Evolutionary conservation across 805 yeast species (phyloP).

Genomic region (Candida loeiensis): DNA sequence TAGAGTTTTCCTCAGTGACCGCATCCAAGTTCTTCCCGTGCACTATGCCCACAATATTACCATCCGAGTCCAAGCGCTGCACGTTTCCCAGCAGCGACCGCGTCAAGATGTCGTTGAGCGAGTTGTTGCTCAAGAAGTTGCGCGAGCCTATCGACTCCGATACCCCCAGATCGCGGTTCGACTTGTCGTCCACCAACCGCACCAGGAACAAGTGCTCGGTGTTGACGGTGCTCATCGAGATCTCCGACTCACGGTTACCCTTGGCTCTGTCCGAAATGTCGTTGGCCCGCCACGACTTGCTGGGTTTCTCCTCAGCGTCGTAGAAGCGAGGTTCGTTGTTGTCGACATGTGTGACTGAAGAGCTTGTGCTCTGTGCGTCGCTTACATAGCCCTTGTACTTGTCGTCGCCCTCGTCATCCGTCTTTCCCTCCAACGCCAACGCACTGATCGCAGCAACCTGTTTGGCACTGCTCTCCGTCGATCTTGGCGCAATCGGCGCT

Average conservation of each 20-base stretch:
- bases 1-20: slow-evolving; percentile 29
- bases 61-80: slow-evolving; percentile 44
- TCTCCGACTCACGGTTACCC: slow-evolving; percentile 63
- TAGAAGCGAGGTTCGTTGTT: slow-evolving; percentile 22
- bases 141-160: slow-evolving; percentile 22
- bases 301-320: slow-evolving; percentile 37
- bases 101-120: slow-evolving; percentile 22
- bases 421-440: slow-evolving; percentile 41
- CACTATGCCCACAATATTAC: slow-evolving; percentile 33
- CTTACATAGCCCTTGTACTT: slow-evolving; percentile 6
- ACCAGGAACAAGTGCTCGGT: slow-evolving; percentile 81
- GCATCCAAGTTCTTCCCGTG: slow-evolving; percentile 24
- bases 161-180: slow-evolving; percentile 29
- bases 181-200: slow-evolving; percentile 60
- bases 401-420: not conserved
- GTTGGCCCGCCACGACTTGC: slow-evolving; percentile 43
- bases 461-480: slow-evolving; percentile 28
- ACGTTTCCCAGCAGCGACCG: slow-evolving; percentile 41
- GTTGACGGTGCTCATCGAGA: slow-evolving; percentile 78
- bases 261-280: slow-evolving; percentile 24
- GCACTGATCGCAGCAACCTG: slow-evolving; percentile 51
- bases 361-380: slow-evolving; percentile 31
- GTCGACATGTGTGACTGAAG: slow-evolving; percentile 55
- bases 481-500: slow-evolving; percentile 5
- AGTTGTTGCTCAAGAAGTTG: slow-evolving; percentile 22